A percentile compares a stretch with the other conserved stretches of the same genome.
phyloP scores from a whole-genome alignment of 2,329 filamentous ascomycete genomes.

The Hypoxylon sp. region DNA sequence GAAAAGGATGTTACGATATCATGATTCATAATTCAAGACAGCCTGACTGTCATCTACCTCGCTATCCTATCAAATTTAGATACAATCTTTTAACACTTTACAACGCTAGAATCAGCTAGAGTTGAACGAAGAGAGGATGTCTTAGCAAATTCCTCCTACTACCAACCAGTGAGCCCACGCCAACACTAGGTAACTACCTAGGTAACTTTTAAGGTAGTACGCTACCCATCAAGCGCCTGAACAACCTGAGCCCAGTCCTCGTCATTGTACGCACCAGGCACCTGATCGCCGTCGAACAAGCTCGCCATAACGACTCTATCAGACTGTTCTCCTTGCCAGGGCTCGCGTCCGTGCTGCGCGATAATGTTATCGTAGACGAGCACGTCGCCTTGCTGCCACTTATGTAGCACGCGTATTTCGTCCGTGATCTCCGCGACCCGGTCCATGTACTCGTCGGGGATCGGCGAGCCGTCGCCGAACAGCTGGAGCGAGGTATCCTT shows the following conservation, averaged over 20 bases:
- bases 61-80: not conserved
- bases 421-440: conserved; percentile 59
- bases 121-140: not conserved
- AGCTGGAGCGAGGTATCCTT: conserved; percentile 54
- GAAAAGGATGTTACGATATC: not conserved
- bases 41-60: not conserved
- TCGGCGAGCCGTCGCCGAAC: conserved; percentile 60
- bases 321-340: conserved; percentile 59
- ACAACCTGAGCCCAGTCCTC: conserved; percentile 61
- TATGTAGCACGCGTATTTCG: conserved; percentile 61
- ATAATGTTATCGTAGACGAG: conserved; percentile 62
- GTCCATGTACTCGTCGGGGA: conserved; percentile 59
- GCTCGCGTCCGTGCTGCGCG: conserved; percentile 61
- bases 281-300: conserved; percentile 58
- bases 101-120: not conserved
- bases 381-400: conserved; percentile 61
- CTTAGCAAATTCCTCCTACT: no score
- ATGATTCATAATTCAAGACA: not conserved
- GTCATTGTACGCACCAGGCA: conserved; percentile 58
- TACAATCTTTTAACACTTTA: not conserved
- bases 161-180: not conserved
- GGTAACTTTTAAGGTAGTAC: no score
- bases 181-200: not conserved
- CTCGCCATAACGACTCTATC: conserved; percentile 61
- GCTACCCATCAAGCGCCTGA: conserved; percentile 54